phyloP scores from a whole-genome alignment of 257 asterid genomes.

The Solanum arcanum region DNA sequence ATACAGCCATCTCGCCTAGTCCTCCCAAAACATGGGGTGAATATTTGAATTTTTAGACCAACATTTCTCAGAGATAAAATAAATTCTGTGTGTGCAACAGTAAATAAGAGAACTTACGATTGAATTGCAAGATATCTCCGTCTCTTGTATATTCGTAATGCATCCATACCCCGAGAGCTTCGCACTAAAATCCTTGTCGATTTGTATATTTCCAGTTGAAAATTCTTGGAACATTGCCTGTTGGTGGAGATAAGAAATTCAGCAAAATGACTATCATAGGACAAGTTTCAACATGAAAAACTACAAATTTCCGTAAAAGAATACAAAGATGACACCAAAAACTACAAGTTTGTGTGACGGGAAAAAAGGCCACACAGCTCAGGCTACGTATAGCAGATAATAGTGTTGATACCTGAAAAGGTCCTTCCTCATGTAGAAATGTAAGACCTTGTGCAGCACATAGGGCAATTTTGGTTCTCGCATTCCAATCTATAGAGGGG shows the following conservation, averaged over 20 bases:
- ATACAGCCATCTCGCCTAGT: neutral
- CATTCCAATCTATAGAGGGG: constrained; percentile 96
- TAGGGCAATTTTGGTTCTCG: constrained; percentile 75
- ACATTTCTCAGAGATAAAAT: neutral
- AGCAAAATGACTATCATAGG: neutral
- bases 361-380: neutral
- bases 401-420: constrained; percentile 59
- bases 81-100: neutral
- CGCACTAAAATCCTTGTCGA: constrained; percentile 93
- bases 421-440: constrained; percentile 92
- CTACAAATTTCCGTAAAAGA: neutral
- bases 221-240: constrained; percentile 98
- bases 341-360: neutral
- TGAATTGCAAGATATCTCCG: constrained; percentile 56
- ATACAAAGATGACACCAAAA: neutral
- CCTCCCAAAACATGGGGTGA: neutral
- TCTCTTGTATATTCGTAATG: constrained; percentile 64
- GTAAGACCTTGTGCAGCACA: constrained; percentile 94
- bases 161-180: constrained; percentile 96
- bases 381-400: neutral
- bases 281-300: neutral
- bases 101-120: constrained; percentile 21
- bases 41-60: neutral
- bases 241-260: neutral
- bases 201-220: constrained; percentile 79